Conservation (phyloP, 148 eudicot genomes). For the Diospyros kaki region DNA sequence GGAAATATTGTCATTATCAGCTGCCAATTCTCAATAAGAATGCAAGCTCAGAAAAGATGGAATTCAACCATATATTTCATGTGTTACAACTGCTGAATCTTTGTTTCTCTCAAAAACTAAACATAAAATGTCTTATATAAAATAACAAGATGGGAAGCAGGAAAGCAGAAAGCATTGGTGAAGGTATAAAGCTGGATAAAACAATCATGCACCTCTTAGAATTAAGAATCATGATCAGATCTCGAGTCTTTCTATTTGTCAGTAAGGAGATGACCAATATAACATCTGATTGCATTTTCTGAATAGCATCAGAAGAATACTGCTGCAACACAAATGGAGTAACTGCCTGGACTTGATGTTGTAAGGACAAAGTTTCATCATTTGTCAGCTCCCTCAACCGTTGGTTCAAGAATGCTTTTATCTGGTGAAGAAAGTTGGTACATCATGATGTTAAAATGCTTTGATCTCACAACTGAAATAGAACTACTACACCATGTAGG, state of each 20-base stretch:
- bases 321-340: conserved; percentile 91
- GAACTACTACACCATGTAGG: neutral
- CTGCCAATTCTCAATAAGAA: neutral
- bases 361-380: conserved; percentile 78
- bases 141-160: neutral
- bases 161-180: neutral
- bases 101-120: neutral
- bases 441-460: neutral
- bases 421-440: conserved; percentile 28
- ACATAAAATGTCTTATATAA: neutral
- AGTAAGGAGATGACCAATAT: conserved; percentile 62
- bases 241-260: conserved; percentile 80
- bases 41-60: neutral
- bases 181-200: conserved; percentile 2
- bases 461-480: neutral
- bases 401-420: conserved; percentile 83
- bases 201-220: conserved; percentile 63
- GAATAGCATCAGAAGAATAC: conserved; percentile 67
- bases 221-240: conserved; percentile 89
- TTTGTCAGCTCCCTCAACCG: conserved; percentile 68
- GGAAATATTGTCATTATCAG: neutral
- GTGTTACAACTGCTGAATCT: neutral
- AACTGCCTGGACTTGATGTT: conserved; percentile 94
- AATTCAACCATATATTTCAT: neutral
- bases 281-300: conserved; percentile 71